These are phyloP conservation scores for Colletotrichum navitas DNA, from an alignment of 2,329 filamentous ascomycete species.

Conservation along the genomic window DNA sequence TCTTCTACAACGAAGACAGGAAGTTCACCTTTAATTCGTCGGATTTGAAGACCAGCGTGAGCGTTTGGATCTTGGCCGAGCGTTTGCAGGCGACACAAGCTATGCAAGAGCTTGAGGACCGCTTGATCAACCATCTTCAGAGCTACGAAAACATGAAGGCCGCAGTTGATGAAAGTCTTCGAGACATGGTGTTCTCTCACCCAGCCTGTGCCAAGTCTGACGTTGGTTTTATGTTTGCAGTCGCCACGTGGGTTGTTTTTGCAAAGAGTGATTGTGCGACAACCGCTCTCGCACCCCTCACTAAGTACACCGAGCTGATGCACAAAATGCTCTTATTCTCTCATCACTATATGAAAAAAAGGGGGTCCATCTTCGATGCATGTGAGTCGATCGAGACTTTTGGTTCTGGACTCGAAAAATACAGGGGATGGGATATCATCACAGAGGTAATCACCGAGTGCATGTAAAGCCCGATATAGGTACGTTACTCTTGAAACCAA, in stretches of 20 bases:
- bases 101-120: not conserved
- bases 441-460: too few relatives aligned
- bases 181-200: not conserved
- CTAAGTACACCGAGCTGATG: not conserved
- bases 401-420: too few relatives aligned
- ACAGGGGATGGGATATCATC: too few relatives aligned
- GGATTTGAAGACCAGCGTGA: not conserved
- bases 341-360: not conserved
- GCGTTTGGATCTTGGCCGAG: conserved; percentile 10
- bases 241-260: not conserved
- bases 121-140: not conserved
- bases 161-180: not conserved
- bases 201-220: not conserved
- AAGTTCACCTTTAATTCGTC: not conserved
- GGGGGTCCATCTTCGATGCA: accelerated
- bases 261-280: too few relatives aligned
- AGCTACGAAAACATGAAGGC: not conserved
- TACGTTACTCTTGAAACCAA: not conserved
- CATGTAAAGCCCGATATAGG: too few relatives aligned
- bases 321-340: not conserved
- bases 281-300: too few relatives aligned
- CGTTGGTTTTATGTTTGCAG: not conserved
- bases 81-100: not conserved
- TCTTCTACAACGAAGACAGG: not conserved
- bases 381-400: too few relatives aligned